Evolutionary conservation across 257 asterid species (phyloP).

Genomic region (Scutellaria barbata): DNA sequence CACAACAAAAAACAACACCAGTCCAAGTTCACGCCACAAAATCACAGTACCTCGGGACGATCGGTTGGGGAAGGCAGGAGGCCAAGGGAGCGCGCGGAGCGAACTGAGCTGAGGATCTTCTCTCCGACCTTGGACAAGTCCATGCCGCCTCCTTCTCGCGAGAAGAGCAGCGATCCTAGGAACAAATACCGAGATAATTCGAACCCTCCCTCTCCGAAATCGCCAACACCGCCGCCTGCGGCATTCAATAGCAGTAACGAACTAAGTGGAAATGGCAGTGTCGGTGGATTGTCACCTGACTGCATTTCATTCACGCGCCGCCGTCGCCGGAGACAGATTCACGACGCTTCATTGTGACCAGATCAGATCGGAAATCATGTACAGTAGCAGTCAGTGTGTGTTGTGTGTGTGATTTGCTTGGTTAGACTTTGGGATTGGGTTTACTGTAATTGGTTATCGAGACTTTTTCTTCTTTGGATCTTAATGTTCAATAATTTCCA

Average conservation of each 20-base stretch:
- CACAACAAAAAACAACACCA: background rate
- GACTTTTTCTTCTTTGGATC: conserved; percentile 43
- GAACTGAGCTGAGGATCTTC: conserved; percentile 96
- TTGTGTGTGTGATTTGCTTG: conserved; percentile 29
- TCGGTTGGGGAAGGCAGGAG: conserved; percentile 71
- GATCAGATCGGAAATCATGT: conserved; percentile 54
- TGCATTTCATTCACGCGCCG: conserved; percentile 83
- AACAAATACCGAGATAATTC: conserved; percentile 87
- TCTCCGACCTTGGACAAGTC: conserved; percentile 98
- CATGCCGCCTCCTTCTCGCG: conserved; percentile 83
- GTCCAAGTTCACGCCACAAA: conserved; percentile 19
- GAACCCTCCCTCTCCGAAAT: conserved; percentile 79
- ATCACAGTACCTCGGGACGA: conserved; percentile 80
- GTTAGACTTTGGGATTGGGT: conserved; percentile 41
- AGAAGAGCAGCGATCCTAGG: conserved; percentile 91
- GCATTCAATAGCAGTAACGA: conserved; percentile 82
- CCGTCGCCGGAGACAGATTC: conserved; percentile 41
- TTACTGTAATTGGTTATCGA: conserved; percentile 39
- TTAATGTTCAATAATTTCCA: conserved; percentile 13
- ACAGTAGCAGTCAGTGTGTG: conserved; percentile 31
- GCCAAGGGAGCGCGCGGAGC: conserved; percentile 97
- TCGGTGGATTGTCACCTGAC: conserved; percentile 57
- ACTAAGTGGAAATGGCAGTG: conserved; percentile 78
- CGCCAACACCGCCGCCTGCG: conserved; percentile 50
- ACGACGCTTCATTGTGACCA: conserved; percentile 46